Conservation (phyloP, 1,284 basidiomycete species). For the Pisolithus thermaeus region DNA sequence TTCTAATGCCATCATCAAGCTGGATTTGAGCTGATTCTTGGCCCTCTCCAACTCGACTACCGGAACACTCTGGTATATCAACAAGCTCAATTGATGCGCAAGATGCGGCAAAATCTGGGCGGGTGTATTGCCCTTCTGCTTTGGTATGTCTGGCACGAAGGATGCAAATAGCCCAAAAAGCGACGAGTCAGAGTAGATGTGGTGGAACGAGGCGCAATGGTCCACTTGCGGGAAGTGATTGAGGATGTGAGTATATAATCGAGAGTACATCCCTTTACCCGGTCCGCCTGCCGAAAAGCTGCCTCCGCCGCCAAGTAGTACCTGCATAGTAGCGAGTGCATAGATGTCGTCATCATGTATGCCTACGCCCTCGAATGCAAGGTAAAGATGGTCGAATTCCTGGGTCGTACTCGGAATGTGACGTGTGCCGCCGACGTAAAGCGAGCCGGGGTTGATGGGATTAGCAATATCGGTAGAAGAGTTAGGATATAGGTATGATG, state of each 20-base stretch:
- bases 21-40: conserved; percentile 94
- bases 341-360: conserved; percentile 95
- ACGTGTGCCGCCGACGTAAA: conserved; percentile 82
- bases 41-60: conserved; percentile 75
- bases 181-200: conserved; percentile 94
- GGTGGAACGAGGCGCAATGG: conserved; percentile 97
- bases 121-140: conserved; percentile 54
- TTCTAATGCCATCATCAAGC: conserved; percentile 94
- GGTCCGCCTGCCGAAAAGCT: conserved; percentile 96
- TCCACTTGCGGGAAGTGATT: conserved; percentile 94
- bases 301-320: conserved; percentile 92
- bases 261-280: conserved; percentile 98
- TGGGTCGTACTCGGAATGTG: conserved; percentile 66
- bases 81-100: conserved; percentile 75
- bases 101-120: conserved; percentile 79
- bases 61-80: conserved; percentile 65
- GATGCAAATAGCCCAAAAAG: conserved; percentile 91
- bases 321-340: conserved; percentile 90
- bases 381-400: conserved; percentile 91
- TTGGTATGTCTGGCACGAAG: conserved; percentile 70
- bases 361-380: conserved; percentile 89
- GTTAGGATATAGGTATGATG: conserved; percentile 62
- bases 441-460: conserved; percentile 40
- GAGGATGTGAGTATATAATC: conserved; percentile 95
- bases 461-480: conserved; percentile 22